These are phyloP conservation scores for Leptodontidium sp. DNA, from an alignment of 2,329 filamentous ascomycete species.

Conservation along the genomic window DNA sequence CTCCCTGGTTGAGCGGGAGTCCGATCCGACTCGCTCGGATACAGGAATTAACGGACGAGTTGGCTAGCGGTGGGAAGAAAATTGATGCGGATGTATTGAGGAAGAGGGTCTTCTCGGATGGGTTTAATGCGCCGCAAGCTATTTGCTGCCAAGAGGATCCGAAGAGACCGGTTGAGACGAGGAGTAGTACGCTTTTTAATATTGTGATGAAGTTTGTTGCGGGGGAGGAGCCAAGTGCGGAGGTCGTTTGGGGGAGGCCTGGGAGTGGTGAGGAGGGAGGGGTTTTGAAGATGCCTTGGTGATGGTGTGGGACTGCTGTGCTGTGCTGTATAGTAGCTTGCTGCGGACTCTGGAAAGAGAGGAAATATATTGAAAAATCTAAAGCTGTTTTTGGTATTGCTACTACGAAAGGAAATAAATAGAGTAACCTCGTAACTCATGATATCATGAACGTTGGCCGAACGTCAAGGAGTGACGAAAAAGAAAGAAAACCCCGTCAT, in stretches of 20 bases:
- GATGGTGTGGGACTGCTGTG: background rate
- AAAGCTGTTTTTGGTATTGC: background rate
- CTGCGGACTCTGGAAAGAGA: background rate
- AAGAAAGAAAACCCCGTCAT: background rate
- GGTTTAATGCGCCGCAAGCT: constrained; percentile 47
- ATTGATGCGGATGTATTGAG: constrained; percentile 44
- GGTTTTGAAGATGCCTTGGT: constrained; percentile 35
- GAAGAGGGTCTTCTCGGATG: constrained; percentile 49
- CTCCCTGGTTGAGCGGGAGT: constrained; percentile 47
- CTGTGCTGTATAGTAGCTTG: background rate
- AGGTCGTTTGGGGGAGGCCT: constrained; percentile 44
- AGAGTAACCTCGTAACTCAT: constrained; percentile 8
- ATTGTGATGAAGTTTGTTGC: constrained; percentile 48
- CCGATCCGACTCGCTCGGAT: constrained; percentile 46
- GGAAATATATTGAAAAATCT: background rate
- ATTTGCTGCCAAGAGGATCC: constrained; percentile 49
- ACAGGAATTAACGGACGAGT: constrained; percentile 39
- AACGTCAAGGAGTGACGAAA: constrained; percentile 2
- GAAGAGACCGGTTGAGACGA: constrained; percentile 40
- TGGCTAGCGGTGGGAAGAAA: constrained; percentile 35
- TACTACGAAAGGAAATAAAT: background rate
- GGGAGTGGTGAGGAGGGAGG: constrained; percentile 32
- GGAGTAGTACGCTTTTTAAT: constrained; percentile 49
- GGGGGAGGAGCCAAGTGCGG: constrained; percentile 40
- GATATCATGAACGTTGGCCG: constrained; percentile 8